phyloP scores from a whole-genome alignment of 371 early-diverging fungal genomes.

The Spraguea lophii region DNA sequence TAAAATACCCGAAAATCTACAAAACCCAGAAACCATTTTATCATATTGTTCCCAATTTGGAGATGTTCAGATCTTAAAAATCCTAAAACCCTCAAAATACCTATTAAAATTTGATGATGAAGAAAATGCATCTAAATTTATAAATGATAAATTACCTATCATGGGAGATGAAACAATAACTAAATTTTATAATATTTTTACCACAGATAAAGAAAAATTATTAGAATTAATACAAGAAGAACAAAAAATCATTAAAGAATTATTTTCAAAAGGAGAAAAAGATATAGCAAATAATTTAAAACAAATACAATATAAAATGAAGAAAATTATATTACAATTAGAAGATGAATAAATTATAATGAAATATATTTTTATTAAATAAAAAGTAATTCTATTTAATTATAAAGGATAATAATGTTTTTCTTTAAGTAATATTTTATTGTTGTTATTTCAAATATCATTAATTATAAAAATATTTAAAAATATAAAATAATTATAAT shows the following conservation, averaged over 20 bases:
- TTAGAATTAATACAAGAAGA: not conserved
- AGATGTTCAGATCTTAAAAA: conserved; percentile 1
- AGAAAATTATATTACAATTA: no score
- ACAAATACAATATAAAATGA: no score
- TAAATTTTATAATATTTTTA: conserved; percentile 26
- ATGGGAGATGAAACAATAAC: conserved; percentile 16
- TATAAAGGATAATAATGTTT: no score
- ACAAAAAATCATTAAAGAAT: not conserved
- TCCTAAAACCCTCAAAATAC: conserved; percentile 15
- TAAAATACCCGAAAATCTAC: conserved; percentile 7
- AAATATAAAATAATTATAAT: no score
- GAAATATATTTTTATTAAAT: no score
- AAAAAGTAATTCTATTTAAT: no score
- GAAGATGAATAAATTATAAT: no score
- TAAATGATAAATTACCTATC: conserved; percentile 7
- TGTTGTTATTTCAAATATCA: no score
- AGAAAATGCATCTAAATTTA: conserved; percentile 8
- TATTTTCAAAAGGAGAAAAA: no score
- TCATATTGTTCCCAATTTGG: conserved; percentile 25
- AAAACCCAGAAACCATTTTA: conserved; percentile 3
- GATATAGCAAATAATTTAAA: no score
- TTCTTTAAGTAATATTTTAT: no score
- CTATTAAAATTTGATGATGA: conserved; percentile 16
- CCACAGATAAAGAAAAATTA: not conserved
- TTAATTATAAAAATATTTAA: no score